Conservation (phyloP, 2,329 filamentous ascomycete genomes). For the Nigrograna mackinnonii region DNA sequence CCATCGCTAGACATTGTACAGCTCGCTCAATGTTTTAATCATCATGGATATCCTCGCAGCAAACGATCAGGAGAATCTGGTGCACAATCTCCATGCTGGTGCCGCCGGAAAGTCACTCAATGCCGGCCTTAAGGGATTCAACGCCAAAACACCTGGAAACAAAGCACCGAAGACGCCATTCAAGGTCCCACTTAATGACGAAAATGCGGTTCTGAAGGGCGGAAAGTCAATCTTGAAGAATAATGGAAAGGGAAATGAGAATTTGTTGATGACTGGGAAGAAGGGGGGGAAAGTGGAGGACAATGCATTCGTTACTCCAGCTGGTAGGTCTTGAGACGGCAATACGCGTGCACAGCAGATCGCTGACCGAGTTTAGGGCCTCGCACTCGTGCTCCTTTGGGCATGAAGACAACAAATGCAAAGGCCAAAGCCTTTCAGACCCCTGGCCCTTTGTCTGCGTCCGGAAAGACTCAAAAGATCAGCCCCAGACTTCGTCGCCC, state of each 20-base stretch:
- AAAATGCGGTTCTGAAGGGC: constrained; percentile 72
- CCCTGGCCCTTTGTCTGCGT: constrained; percentile 61
- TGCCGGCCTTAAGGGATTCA: constrained; percentile 63
- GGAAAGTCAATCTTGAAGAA: constrained; percentile 64
- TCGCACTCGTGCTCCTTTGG: constrained; percentile 77
- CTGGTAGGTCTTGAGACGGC: constrained; percentile 57
- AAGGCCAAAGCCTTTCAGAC: constrained; percentile 73
- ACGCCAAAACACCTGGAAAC: constrained; percentile 78
- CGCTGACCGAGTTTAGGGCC: constrained; percentile 51
- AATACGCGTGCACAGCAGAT: not conserved
- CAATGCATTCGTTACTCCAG: constrained; percentile 75
- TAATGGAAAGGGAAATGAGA: constrained; percentile 61
- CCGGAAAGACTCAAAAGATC: constrained; percentile 68
- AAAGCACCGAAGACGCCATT: constrained; percentile 82
- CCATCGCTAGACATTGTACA: constrained; percentile 14
- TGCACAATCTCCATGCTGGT: constrained; percentile 72
- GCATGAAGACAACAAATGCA: constrained; percentile 95
- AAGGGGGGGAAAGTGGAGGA: constrained; percentile 58
- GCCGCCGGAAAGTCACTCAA: constrained; percentile 73
- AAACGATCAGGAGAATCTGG: constrained; percentile 86
- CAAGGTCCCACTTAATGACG: constrained; percentile 77
- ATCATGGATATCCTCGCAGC: constrained; percentile 70
- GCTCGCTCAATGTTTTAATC: constrained; percentile 35
- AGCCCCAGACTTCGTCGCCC: constrained; percentile 59
- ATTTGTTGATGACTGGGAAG: constrained; percentile 55